phyloP scores from a whole-genome alignment of 2,329 filamentous ascomycete species.

The Colletotrichum melonis region DNA sequence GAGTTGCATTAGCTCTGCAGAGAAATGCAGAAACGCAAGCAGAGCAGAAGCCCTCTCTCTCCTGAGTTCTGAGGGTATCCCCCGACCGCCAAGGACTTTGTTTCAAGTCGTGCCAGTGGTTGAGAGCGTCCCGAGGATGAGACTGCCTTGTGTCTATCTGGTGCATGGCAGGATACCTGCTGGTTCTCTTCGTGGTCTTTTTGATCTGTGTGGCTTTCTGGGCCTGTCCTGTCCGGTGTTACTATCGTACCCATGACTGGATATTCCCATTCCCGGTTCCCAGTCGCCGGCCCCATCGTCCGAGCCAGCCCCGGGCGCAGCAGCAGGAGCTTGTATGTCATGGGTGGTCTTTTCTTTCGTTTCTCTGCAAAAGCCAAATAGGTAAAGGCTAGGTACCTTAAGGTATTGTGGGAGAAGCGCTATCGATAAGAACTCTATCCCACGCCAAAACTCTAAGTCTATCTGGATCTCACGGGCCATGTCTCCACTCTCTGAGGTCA shows the following conservation, averaged over 20 bases:
- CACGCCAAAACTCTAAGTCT: background rate
- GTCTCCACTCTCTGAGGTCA: background rate
- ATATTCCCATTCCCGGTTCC: background rate
- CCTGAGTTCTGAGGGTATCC: no score
- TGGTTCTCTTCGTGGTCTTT: background rate
- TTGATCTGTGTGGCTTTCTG: background rate
- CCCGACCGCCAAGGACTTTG: background rate
- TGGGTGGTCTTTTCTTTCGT: background rate
- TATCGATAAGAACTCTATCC: slow-evolving; percentile 27
- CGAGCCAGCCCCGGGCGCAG: background rate
- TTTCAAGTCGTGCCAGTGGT: slow-evolving; percentile 31
- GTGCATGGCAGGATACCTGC: background rate
- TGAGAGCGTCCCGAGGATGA: slow-evolving; percentile 15
- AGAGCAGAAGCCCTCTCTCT: no score
- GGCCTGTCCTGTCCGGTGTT: background rate
- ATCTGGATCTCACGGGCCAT: background rate
- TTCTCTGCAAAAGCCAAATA: background rate
- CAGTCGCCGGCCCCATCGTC: slow-evolving; percentile 22
- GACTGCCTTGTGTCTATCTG: slow-evolving; percentile 22
- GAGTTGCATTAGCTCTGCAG: slow-evolving; percentile 2
- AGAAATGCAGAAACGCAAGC: background rate
- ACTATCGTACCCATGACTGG: background rate
- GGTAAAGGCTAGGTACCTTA: background rate
- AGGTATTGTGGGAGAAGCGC: slow-evolving; percentile 25
- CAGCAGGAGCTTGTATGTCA: background rate